Conservation (phyloP, 805 yeast species). For the Spencermartinsiella europaea region DNA sequence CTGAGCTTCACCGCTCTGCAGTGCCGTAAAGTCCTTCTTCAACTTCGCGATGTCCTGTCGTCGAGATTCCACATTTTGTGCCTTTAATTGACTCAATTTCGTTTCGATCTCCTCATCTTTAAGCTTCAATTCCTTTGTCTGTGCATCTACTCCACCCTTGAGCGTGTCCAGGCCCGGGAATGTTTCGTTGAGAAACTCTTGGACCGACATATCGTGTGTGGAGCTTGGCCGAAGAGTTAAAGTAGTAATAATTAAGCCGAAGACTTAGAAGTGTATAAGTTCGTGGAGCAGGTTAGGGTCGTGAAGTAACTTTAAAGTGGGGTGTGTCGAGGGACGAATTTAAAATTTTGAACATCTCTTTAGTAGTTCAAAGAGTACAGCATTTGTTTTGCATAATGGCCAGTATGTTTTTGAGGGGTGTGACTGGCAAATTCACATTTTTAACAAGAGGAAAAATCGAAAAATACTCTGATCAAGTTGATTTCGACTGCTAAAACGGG, state of each 20-base stretch:
- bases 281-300: background rate
- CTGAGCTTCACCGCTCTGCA: background rate
- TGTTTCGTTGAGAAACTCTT: constrained; percentile 19
- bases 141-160: constrained; percentile 14
- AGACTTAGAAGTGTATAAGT: background rate
- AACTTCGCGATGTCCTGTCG: background rate
- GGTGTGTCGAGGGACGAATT: too few species aligned
- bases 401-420: too few species aligned
- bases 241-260: background rate
- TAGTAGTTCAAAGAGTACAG: too few species aligned
- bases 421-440: too few species aligned
- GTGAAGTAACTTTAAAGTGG: background rate
- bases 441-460: constrained; percentile 54
- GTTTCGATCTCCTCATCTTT: constrained; percentile 4
- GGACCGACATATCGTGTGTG: constrained; percentile 14
- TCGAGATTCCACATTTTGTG: background rate
- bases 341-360: too few species aligned
- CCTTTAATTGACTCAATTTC: background rate
- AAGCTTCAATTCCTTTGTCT: constrained; percentile 10
- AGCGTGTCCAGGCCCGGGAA: constrained; percentile 23
- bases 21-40: background rate
- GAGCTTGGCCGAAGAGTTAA: background rate
- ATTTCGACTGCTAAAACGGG: constrained; percentile 91
- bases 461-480: constrained; percentile 77
- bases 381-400: too few species aligned